Evolutionary conservation across 257 asterid species (phyloP), one percentile per base, ranked within the genome.

Genomic region (Dorcoceras hygrometricum): DNA sequence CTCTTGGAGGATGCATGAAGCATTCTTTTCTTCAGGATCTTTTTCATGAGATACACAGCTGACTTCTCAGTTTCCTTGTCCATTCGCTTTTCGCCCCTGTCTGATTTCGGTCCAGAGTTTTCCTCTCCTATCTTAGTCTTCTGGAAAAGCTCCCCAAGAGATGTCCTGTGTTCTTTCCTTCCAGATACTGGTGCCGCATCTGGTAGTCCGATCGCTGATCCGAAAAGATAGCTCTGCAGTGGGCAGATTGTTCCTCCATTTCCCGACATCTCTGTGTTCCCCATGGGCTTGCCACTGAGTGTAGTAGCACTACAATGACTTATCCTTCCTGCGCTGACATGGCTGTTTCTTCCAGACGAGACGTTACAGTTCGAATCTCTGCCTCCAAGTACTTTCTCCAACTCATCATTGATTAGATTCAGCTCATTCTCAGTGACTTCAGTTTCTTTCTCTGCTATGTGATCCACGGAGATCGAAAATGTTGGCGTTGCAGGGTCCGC

Each of bases 101-200:
- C 86, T 20, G 67, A 57, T 77, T 86, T 87, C 12, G 69, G 56
- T 71, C 81, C 89, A 60, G 64, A 71, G 71, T 64, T 79, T 19
- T 91, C 96, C 63, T 92, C 97, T 16, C 78, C 70, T 31, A 76
- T 76, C 62, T 89, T 87, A 9, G 93, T 81, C 74, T 86, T 92
- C 88, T 84, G 93, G 70, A 92, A 89, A 18, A 92, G 96, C 80
- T 92, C 98, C n/a, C 96, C 97, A 14, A 92, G 93, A 5, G 97
- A 87, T 11, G 87, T 79, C 83, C 98, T 81, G 0, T 83, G 88
- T 18, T 91, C 96, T 73, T 66, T 86, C 87, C 72, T 88, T 1
- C 63, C 67, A 34, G 46, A 16, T 5, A 82, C 71, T 10, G 76
- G 62, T 12, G 76, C 64, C 3, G 92, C 77, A 34, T 87, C 95